phyloP scores from a whole-genome alignment of 1,284 basidiomycete species.

The Austroboletus rostrupii region DNA sequence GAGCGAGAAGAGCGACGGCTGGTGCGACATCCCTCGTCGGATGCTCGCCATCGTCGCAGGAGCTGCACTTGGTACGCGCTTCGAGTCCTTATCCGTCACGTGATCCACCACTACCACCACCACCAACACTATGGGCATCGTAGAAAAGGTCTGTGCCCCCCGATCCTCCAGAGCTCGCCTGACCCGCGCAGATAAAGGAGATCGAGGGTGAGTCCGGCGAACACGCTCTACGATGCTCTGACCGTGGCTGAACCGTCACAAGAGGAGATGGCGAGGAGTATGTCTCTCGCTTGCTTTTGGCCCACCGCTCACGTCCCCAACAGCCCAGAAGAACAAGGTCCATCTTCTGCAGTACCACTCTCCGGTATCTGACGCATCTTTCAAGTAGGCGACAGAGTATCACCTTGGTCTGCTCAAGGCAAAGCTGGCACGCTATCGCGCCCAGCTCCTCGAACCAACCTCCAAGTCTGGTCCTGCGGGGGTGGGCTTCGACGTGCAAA shows the following conservation, averaged over 20 bases:
- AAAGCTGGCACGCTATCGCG: conserved; percentile 88
- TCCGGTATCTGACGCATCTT: conserved; percentile 16
- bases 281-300: conserved; percentile 1
- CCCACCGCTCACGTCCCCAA: conserved; percentile 1
- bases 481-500: conserved; percentile 91
- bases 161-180: not conserved
- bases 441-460: conserved; percentile 83
- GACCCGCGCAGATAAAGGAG: conserved; percentile 71
- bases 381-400: conserved; percentile 82
- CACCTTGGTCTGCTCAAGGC: conserved; percentile 87
- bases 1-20: conserved; percentile 64
- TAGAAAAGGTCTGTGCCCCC: conserved; percentile 68
- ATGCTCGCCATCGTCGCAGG: conserved; percentile 28
- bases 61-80: too few relatives aligned
- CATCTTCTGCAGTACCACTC: not conserved
- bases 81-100: conserved; percentile 2
- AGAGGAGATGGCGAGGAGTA: conserved; percentile 93
- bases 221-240: conserved; percentile 3
- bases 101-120: conserved; percentile 2
- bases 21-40: conserved; percentile 43
- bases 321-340: conserved; percentile 91
- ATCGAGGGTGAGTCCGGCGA: conserved; percentile 68
- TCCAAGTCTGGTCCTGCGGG: conserved; percentile 80
- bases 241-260: conserved; percentile 9
- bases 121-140: conserved; percentile 77